phyloP scores from a whole-genome alignment of 805 yeast genomes.

The Zygosaccharomyces bisporus region DNA sequence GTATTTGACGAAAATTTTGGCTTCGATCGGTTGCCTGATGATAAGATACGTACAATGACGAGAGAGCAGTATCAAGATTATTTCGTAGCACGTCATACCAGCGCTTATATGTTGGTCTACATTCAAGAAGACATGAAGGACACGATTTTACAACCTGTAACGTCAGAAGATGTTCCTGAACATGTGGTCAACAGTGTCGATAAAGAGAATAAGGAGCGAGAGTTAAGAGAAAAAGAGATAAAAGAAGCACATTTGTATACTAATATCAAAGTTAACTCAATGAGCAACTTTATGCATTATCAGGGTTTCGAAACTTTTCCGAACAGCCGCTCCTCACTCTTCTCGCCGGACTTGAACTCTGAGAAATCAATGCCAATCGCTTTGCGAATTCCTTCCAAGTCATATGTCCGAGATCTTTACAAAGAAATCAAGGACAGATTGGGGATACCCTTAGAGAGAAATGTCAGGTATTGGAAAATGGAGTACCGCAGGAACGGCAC shows the following conservation, averaged over 20 bases:
- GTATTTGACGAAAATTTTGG: slow-evolving; percentile 94
- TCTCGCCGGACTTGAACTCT: slow-evolving; percentile 48
- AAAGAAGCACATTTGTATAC: slow-evolving; percentile 70
- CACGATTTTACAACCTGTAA: slow-evolving; percentile 55
- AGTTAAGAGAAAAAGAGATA: slow-evolving; percentile 49
- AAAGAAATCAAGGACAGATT: slow-evolving; percentile 46
- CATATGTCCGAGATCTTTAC: slow-evolving; percentile 48
- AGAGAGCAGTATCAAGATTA: slow-evolving; percentile 61
- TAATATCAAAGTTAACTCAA: slow-evolving; percentile 54
- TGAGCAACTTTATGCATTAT: slow-evolving; percentile 51
- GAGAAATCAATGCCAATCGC: slow-evolving; percentile 44
- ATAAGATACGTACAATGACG: slow-evolving; percentile 48
- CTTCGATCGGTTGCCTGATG: slow-evolving; percentile 54
- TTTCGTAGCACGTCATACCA: slow-evolving; percentile 73
- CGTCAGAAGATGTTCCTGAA: slow-evolving; percentile 56
- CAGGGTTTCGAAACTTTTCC: slow-evolving; percentile 77
- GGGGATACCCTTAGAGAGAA: slow-evolving; percentile 36
- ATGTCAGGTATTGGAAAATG: slow-evolving; percentile 60
- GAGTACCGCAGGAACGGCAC: slow-evolving; percentile 69
- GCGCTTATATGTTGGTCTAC: slow-evolving; percentile 96
- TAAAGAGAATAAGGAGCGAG: slow-evolving; percentile 57
- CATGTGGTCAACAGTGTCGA: slow-evolving; percentile 66
- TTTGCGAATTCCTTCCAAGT: slow-evolving; percentile 54
- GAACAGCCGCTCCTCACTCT: slow-evolving; percentile 47
- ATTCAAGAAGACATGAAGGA: slow-evolving; percentile 59